Conservation (phyloP, 129 eudicot genomes). For the Smallanthus sonchifolius region DNA sequence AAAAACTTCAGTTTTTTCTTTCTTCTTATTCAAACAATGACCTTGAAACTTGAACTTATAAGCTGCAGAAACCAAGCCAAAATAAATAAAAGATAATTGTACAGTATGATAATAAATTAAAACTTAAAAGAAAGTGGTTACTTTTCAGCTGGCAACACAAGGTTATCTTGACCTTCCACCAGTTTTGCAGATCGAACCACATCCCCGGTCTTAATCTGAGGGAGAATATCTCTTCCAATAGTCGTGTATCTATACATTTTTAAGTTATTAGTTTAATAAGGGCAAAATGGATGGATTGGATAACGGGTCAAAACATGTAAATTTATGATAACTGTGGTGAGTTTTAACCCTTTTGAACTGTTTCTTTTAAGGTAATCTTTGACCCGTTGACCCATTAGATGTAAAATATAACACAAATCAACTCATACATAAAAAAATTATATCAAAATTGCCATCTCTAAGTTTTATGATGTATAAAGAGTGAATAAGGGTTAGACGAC, state of each 20-base stretch:
- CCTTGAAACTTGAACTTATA: slow-evolving; percentile 20
- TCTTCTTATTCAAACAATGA: neutral
- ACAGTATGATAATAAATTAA: neutral
- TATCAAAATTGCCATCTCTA: neutral
- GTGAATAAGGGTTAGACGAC: slow-evolving; percentile 14
- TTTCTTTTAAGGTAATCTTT: neutral
- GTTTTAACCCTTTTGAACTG: neutral
- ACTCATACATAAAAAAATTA: neutral
- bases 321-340: neutral
- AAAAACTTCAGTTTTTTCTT: no score
- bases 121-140: slow-evolving; percentile 12
- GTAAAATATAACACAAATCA: neutral
- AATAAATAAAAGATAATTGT: neutral
- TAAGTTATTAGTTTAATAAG: neutral
- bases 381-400: neutral
- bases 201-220: slow-evolving; percentile 86
- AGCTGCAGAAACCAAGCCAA: slow-evolving; percentile 18
- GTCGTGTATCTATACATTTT: slow-evolving; percentile 55
- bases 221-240: slow-evolving; percentile 74
- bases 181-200: slow-evolving; percentile 77
- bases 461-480: neutral
- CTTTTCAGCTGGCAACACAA: slow-evolving; percentile 58
- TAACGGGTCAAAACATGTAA: neutral
- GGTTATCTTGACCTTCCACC: slow-evolving; percentile 87
- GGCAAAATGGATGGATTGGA: neutral